A percentile compares a stretch with the other conserved stretches of the same genome.
These are phyloP conservation scores for Colletotrichum limetticola DNA, from an alignment of 2,329 filamentous ascomycete genomes.

Conservation along the genomic window DNA sequence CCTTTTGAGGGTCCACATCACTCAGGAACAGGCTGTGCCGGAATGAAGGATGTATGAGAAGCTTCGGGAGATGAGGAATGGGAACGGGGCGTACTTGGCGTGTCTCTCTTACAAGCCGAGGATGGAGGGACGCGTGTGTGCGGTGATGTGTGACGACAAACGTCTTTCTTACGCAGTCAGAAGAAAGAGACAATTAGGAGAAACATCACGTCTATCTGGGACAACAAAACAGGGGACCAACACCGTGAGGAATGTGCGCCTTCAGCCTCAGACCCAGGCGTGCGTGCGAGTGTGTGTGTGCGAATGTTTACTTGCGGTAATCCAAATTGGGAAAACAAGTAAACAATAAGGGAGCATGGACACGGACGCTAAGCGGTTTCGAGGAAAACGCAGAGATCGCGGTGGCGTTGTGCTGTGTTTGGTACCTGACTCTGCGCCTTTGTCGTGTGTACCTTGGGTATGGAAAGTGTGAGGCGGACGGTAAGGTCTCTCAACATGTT, in stretches of 20 bases:
- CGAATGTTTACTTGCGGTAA: background rate
- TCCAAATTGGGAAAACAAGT: background rate
- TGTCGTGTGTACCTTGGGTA: background rate
- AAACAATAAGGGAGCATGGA: background rate
- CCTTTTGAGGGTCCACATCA: background rate
- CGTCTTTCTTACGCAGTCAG: no score
- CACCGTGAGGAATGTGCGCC: background rate
- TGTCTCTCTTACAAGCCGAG: background rate
- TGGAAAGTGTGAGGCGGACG: background rate
- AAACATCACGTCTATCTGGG: constrained; percentile 18
- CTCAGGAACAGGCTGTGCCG: background rate
- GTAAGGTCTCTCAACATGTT: constrained; percentile 3
- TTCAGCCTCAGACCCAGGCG: no score
- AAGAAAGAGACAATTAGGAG: background rate
- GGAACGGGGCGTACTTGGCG: no score
- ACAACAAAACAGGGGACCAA: background rate
- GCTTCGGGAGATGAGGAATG: no score
- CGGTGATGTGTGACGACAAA: no score
- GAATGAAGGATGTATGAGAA: background rate
- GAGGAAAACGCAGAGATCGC: background rate
- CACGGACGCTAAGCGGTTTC: background rate
- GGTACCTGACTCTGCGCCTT: no score
- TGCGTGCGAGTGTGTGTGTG: no score
- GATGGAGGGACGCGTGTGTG: background rate
- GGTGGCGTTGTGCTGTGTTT: background rate